Evolutionary conservation across 2,329 filamentous ascomycete genomes (phyloP).

Genomic region (Fusarium stilboides): DNA sequence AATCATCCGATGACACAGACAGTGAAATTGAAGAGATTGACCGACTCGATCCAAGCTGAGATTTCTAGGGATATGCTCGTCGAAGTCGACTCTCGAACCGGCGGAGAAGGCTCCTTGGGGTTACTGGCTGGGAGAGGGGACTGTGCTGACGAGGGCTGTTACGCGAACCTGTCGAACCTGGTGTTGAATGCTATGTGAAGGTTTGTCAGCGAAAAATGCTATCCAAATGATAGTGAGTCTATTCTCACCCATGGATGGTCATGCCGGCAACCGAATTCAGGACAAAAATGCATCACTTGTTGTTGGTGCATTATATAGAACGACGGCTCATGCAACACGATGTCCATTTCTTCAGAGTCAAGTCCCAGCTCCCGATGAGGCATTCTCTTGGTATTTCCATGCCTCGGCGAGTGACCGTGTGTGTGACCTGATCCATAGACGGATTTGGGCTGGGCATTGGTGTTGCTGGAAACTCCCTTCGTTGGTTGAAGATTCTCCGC

Average conservation of each 20-base stretch:
- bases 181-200: constrained; percentile 25
- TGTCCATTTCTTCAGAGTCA: constrained; percentile 28
- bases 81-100: constrained; percentile 47
- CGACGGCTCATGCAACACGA: constrained; percentile 3
- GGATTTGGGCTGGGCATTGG: constrained; percentile 11
- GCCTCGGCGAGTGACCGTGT: not conserved
- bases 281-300: constrained; percentile 37
- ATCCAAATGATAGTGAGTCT: not conserved
- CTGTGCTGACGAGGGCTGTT: constrained; percentile 33
- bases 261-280: constrained; percentile 24
- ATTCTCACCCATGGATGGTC: constrained; percentile 9
- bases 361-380: constrained; percentile 2
- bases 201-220: constrained; percentile 5
- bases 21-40: constrained; percentile 37
- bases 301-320: constrained; percentile 16
- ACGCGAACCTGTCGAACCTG: constrained; percentile 25
- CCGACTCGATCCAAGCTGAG: constrained; percentile 36
- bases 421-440: not conserved
- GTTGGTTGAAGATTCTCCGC: not conserved
- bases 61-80: constrained; percentile 47
- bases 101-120: constrained; percentile 45
- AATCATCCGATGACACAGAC: constrained; percentile 13
- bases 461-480: constrained; percentile 4
- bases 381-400: constrained; percentile 13
- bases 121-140: constrained; percentile 47